Evolutionary conservation across 169 alveolate genomes (phyloP).

Genomic region (Plasmodium vinckei): DNA sequence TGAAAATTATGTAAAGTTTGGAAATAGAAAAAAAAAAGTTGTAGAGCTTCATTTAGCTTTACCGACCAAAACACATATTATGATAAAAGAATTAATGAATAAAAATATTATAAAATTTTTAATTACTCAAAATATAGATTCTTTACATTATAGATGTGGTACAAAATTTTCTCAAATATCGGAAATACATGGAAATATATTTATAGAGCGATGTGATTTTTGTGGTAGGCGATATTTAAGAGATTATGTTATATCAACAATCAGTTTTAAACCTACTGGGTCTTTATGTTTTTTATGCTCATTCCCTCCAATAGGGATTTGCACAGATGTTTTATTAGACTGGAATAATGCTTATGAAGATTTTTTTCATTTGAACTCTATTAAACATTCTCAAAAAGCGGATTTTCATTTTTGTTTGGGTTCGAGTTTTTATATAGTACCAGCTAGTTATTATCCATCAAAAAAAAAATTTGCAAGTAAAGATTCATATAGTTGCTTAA

Average conservation of each 20-base stretch:
- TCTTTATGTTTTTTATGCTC: conserved; percentile 86
- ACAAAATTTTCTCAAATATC: conserved; percentile 80
- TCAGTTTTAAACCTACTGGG: conserved; percentile 89
- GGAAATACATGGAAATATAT: conserved; percentile 90
- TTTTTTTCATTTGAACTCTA: conserved; percentile 80
- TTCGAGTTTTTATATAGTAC: conserved; percentile 87
- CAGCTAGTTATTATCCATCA: conserved; percentile 89
- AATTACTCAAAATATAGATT: conserved; percentile 89
- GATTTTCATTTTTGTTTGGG: conserved; percentile 88
- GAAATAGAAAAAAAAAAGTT: conserved; percentile 79
- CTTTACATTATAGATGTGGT: conserved; percentile 87
- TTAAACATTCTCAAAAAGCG: conserved; percentile 81
- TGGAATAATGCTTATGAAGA: conserved; percentile 89
- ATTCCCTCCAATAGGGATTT: conserved; percentile 88
- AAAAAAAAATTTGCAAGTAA: conserved; percentile 78
- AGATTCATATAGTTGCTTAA: conserved; percentile 81
- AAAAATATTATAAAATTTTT: conserved; percentile 78
- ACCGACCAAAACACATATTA: conserved; percentile 88
- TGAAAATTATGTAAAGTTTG: conserved; percentile 72
- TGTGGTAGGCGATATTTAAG: conserved; percentile 88
- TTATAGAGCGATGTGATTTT: conserved; percentile 85
- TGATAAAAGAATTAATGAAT: conserved; percentile 80
- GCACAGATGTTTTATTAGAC: conserved; percentile 89
- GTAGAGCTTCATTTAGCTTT: conserved; percentile 87
- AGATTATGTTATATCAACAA: conserved; percentile 86